Percentiles rank a stretch among this genome's conserved stretches.
These are phyloP conservation scores for Gigaspora rosea DNA, from an alignment of 192 early-diverging fungal genomes.

Conservation along the genomic window DNA sequence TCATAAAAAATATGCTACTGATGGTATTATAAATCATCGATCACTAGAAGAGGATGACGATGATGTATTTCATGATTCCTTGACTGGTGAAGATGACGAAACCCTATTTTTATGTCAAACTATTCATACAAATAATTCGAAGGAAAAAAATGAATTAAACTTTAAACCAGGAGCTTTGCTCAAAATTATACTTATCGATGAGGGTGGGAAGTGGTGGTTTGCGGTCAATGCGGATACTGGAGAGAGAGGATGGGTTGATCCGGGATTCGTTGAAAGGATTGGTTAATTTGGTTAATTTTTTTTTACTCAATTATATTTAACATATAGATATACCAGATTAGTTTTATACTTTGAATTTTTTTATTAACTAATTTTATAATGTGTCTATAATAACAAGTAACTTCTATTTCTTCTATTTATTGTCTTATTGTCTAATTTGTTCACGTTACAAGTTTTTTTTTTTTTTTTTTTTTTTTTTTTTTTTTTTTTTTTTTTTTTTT, in stretches of 20 bases:
- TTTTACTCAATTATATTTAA: too few species aligned
- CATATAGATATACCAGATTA: too few species aligned
- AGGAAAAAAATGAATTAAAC: conserved; percentile 34
- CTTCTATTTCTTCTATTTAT: too few species aligned
- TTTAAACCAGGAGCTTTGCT: conserved; percentile 35
- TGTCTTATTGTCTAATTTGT: too few species aligned
- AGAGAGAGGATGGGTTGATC: conserved; percentile 31
- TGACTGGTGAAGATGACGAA: conserved; percentile 36
- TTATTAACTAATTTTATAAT: too few species aligned
- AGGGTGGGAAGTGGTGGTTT: conserved; percentile 29
- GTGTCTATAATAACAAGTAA: too few species aligned
- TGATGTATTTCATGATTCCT: conserved; percentile 31
- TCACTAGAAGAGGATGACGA: conserved; percentile 16
- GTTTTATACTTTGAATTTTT: too few species aligned
- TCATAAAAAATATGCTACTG: conserved; percentile 29
- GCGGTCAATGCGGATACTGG: conserved; percentile 21
- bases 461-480: too few species aligned
- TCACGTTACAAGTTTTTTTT: too few species aligned
- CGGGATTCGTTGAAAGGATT: neutral
- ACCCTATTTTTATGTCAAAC: conserved; percentile 43
- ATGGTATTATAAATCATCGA: conserved; percentile 11
- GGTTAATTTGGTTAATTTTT: neutral
- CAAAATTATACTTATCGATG: conserved; percentile 24
- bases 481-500: too few species aligned
- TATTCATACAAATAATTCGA: conserved; percentile 38